Evolutionary conservation across 495 filamentous ascomycete species (phyloP), one percentile per base, ranked within the genome.

Genomic region (Aspergillus panamensis): DNA sequence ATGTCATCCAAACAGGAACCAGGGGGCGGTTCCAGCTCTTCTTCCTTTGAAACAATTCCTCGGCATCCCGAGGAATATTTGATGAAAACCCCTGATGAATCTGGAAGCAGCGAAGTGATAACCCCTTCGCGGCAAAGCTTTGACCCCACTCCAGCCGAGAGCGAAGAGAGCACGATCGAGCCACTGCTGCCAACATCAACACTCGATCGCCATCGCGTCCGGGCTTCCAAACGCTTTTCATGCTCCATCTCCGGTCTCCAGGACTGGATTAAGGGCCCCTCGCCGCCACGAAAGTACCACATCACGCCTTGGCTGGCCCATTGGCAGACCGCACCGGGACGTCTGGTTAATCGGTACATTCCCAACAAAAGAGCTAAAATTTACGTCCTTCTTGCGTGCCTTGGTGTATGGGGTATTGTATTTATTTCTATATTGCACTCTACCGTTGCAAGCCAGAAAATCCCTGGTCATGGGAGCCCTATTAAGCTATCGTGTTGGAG

Each of bases 351-450:
- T 47, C 78, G 70, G 35, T 77, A 75, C 39, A 68, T 87, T 14
- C 87, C 86, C 19, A 78, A 71, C 35, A 73, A 62, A 42, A 73
- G 47, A n/a, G 78, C 82, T 40, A 78, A 82, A 63, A 14, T 55
- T 8, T 50, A 16, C 25, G 51, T 67, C 20, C 70, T 89, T 35
- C 65, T 83, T 4, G 66, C 64, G 9, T 87, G 77, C 49, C 73
- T 87, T 44, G 71, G 80, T 2, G 39, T 83, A 51, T 93, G 89
- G 89, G 74, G 88, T 1, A 62, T 84, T 9, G 75, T 82, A 2
- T 93, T 92, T 59, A 70, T 84, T 16, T 63, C 82, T 3, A 77
- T 87, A n/a, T 69, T 88, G 64, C 81, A 85, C 59, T 65, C 77
- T 43, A 84, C 84, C 25, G 73, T 81, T 31, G 72, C 78, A 29